Base-by-base conservation (phyloP, 495 filamentous ascomycete genomes). In the Neurospora sp. region DNA sequence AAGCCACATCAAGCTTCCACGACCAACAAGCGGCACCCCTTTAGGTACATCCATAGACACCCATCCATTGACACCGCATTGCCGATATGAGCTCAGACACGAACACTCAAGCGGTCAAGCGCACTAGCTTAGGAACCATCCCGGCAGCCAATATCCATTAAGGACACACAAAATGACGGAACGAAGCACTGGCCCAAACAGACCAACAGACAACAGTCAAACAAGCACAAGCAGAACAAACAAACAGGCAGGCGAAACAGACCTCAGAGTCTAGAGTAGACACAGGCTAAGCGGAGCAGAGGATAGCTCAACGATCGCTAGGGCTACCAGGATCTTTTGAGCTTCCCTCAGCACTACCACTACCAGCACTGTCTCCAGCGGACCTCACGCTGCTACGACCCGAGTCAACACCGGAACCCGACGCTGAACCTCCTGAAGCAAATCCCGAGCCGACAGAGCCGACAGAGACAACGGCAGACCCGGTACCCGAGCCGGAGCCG, bases 321-420 rank as follows among this genome's bases (percentile, higher is more conserved):
- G 81, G 79, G 68, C 81, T 82, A 8, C 74, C 53, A 31, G 75
- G 78, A 70, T 79, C 79, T 59, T 69, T 71, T 16, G 76, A 40
- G 44, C 79, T 81, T 20, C 75, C 78, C 12, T 78, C 77, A 45
- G 53, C 53, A 65, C 53, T 65, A 35, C 22, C 53, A 12, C 5
- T 61, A 17, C 53, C 53, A 31, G 53, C 53, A 31, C 80, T 81
- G 9, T 79, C 79, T 22, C 77, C 80, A n/a, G 78, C 80, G 14
- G 80, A 81, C 40, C 80, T 78, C 69, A 81, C 78, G 69, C 80
- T 81, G 72, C 79, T 82, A 70, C 79, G 77, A 14, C 77, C 80
- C 10, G 79, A 81, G 9, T 74, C 78, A 20, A 74, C 70, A 17
- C 75, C 75, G 3, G 75, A 78, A 6, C 76, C 77, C 8, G 75